phyloP scores from a whole-genome alignment of 2,329 filamentous ascomycete species.

The Dichotomopilus funicola region DNA sequence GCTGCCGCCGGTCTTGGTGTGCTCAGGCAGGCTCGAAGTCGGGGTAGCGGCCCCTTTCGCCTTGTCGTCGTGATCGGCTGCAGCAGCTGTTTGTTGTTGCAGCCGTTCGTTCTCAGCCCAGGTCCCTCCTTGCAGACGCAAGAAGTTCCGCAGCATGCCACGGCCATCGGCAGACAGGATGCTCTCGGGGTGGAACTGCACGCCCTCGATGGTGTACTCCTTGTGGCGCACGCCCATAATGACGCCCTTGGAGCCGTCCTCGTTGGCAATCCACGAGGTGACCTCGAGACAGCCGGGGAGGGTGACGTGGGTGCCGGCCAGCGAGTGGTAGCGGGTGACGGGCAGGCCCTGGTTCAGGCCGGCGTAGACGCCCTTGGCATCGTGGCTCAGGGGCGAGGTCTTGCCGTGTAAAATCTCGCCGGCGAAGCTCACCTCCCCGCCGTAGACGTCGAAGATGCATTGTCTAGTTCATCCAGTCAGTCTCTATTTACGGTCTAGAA shows the following conservation, averaged over 20 bases:
- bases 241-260: constrained; percentile 71
- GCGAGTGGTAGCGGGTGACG: constrained; percentile 92
- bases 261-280: constrained; percentile 77
- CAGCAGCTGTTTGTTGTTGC: too few species aligned
- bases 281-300: constrained; percentile 81
- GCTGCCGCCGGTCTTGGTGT: constrained; percentile 31
- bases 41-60: neutral
- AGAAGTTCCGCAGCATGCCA: constrained; percentile 86
- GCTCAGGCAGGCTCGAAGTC: constrained; percentile 4
- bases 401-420: constrained; percentile 97
- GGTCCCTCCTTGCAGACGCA: constrained; percentile 80
- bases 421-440: constrained; percentile 83
- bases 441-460: constrained; percentile 92
- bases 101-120: constrained; percentile 74
- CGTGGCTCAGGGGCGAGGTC: constrained; percentile 84
- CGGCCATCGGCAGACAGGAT: constrained; percentile 88
- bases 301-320: constrained; percentile 84
- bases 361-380: constrained; percentile 84
- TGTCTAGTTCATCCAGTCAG: constrained; percentile 46
- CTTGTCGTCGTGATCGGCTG: constrained; percentile 14
- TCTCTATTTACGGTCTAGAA: too few species aligned
- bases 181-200: constrained; percentile 97
- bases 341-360: constrained; percentile 73
- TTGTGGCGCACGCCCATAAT: constrained; percentile 98
- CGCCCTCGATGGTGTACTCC: constrained; percentile 83